phyloP scores from a whole-genome alignment of 2,329 filamentous ascomycete genomes.

The Orbilia javanica region DNA sequence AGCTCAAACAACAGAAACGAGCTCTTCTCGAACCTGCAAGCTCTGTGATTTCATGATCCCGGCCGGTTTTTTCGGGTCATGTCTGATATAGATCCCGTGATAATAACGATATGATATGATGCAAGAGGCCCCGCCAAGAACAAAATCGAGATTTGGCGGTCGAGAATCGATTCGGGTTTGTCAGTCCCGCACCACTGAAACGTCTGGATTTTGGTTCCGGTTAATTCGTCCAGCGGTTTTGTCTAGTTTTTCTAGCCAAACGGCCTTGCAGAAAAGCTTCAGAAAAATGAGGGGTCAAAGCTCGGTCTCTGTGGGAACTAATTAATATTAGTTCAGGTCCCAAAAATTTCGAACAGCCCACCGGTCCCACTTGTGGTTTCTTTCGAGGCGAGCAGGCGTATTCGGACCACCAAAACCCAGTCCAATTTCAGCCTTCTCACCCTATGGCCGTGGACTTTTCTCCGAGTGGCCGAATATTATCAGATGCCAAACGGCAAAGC shows the following conservation, averaged over 20 bases:
- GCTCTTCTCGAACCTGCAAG: slow-evolving; percentile 5
- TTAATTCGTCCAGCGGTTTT: slow-evolving; percentile 30
- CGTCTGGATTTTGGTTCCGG: slow-evolving; percentile 22
- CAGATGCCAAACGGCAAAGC: slow-evolving; percentile 9
- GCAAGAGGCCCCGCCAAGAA: slow-evolving; percentile 43
- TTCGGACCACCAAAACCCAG: slow-evolving; percentile 7
- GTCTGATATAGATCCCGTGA: slow-evolving; percentile 52
- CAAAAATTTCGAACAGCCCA: slow-evolving; percentile 28
- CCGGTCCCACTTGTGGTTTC: slow-evolving; percentile 34
- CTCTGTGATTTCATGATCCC: neutral
- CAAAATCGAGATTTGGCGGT: slow-evolving; percentile 49
- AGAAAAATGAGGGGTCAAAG: slow-evolving; percentile 54
- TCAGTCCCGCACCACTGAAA: slow-evolving; percentile 19
- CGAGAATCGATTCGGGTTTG: slow-evolving; percentile 19
- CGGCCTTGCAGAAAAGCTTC: slow-evolving; percentile 34
- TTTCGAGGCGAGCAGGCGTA: slow-evolving; percentile 35
- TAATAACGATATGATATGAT: slow-evolving; percentile 50
- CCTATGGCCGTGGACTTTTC: slow-evolving; percentile 37
- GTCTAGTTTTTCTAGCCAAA: slow-evolving; percentile 19
- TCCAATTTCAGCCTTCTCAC: slow-evolving; percentile 24
- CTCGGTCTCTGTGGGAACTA: slow-evolving; percentile 17
- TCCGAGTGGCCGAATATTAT: slow-evolving; percentile 47
- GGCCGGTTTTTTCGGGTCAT: slow-evolving; percentile 22
- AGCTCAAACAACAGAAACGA: slow-evolving; percentile 29
- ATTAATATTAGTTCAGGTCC: slow-evolving; percentile 29